Conservation (phyloP, 352 stramenopile genomes). For the Phytophthora sojae region DNA sequence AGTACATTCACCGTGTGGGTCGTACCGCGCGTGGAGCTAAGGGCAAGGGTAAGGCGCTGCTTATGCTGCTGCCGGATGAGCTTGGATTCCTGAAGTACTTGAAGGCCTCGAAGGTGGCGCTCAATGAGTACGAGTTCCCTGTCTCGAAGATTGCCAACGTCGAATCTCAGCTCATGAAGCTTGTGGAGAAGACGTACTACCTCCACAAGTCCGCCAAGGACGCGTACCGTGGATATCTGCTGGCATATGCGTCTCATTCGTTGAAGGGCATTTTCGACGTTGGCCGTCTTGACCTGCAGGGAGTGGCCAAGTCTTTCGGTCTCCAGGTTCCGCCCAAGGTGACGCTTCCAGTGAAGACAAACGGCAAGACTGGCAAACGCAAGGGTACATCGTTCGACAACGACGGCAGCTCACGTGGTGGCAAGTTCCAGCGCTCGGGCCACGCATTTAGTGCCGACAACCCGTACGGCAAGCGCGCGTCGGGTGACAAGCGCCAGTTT, state of each 20-base stretch:
- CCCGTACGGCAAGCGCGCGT: conserved; percentile 94
- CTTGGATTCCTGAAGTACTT: conserved; percentile 98
- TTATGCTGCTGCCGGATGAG: conserved; percentile 98
- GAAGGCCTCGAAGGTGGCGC: conserved; percentile 96
- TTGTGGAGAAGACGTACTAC: conserved; percentile 99
- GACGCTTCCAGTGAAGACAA: conserved; percentile 93
- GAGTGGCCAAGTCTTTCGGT: conserved; percentile 97
- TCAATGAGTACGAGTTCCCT: conserved; percentile 99
- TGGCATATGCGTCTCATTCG: conserved; percentile 98
- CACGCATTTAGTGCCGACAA: conserved; percentile 98
- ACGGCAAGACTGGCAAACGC: conserved; percentile 78
- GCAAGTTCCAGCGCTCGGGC: conserved; percentile 84
- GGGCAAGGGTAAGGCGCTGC: conserved; percentile 93
- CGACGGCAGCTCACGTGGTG: conserved; percentile 47
- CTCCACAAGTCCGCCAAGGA: conserved; percentile 98
- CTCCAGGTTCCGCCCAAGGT: conserved; percentile 97
- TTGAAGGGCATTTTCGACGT: conserved; percentile 99
- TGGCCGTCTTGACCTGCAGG: conserved; percentile 96
- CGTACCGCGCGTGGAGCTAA: conserved; percentile 89
- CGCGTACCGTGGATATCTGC: conserved; percentile 97
- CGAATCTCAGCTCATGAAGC: conserved; percentile 96
- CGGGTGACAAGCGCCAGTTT: conserved; percentile 96
- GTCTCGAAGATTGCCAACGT: conserved; percentile 98
- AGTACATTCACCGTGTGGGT: conserved; percentile 97
- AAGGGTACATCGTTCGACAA: conserved; percentile 71